Percentiles rank a stretch among this genome's conserved stretches.
Conservation (phyloP, 140 eudicot genomes). For the Anethum foeniculum region DNA sequence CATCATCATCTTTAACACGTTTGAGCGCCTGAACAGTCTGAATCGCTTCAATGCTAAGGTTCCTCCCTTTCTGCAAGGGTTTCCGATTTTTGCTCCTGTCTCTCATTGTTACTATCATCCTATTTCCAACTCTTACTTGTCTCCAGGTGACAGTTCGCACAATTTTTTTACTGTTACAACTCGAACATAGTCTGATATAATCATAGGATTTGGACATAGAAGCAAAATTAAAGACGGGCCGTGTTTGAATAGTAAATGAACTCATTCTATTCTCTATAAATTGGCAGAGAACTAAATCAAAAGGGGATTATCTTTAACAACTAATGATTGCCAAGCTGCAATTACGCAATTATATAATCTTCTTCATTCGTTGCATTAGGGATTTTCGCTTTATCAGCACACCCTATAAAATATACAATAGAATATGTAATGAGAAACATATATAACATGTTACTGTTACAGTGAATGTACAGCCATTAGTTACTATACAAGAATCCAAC, state of each 20-base stretch:
- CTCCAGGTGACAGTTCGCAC: not conserved
- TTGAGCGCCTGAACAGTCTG: constrained; percentile 71
- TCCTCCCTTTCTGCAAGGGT: constrained; percentile 63
- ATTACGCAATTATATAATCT: not conserved
- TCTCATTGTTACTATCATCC: constrained; percentile 39
- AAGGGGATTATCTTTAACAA: no score
- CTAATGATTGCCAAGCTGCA: not conserved
- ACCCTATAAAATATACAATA: no score
- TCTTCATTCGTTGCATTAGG: no score
- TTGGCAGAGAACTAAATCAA: not conserved
- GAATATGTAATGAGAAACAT: no score
- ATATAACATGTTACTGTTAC: no score
- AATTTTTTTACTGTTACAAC: not conserved
- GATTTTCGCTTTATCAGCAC: no score
- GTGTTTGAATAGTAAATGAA: not conserved
- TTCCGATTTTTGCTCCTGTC: constrained; percentile 73
- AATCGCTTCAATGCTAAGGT: constrained; percentile 69
- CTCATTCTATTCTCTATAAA: not conserved
- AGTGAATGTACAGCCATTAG: no score
- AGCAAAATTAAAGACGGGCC: not conserved
- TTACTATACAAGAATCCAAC: no score
- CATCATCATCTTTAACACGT: constrained; percentile 27
- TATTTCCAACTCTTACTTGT: not conserved
- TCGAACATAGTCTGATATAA: not conserved
- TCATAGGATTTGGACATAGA: no score